Conservation (phyloP, 495 filamentous ascomycete species). For the Xylaria scruposa region DNA sequence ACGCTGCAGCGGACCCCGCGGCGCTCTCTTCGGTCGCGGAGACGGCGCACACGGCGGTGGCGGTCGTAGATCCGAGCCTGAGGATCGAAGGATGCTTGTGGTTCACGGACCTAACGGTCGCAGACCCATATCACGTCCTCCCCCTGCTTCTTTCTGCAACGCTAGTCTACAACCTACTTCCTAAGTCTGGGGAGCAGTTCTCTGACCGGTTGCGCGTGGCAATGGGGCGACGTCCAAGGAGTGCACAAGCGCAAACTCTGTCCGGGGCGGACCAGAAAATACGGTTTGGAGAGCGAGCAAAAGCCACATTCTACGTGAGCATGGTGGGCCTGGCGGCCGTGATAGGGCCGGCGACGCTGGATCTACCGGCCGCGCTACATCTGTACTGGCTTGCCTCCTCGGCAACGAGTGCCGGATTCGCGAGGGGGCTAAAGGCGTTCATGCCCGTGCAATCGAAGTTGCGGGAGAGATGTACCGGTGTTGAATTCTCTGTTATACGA, state of each 20-base stretch:
- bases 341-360: constrained; percentile 55
- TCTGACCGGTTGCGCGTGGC: constrained; percentile 22
- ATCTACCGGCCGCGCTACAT: constrained; percentile 68
- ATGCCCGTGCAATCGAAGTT: constrained; percentile 37
- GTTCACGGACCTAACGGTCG: constrained; percentile 75
- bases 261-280: neutral
- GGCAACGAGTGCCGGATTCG: constrained; percentile 26
- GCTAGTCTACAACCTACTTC: constrained; percentile 53
- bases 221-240: constrained; percentile 25
- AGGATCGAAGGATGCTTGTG: constrained; percentile 76
- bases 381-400: constrained; percentile 73
- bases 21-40: constrained; percentile 7
- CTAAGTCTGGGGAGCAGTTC: constrained; percentile 28
- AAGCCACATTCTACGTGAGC: constrained; percentile 41
- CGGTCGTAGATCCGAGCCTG: constrained; percentile 60
- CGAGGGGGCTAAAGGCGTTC: constrained; percentile 24
- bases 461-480: constrained; percentile 32
- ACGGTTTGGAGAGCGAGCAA: constrained; percentile 19
- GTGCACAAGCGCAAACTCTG: constrained; percentile 3
- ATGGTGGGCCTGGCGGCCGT: constrained; percentile 47
- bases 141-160: constrained; percentile 63
- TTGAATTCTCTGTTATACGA: constrained; percentile 30
- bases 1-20: neutral
- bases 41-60: neutral
- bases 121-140: constrained; percentile 73